phyloP scores from a whole-genome alignment of 192 early-diverging fungal species.

The Coemansia sp. region DNA sequence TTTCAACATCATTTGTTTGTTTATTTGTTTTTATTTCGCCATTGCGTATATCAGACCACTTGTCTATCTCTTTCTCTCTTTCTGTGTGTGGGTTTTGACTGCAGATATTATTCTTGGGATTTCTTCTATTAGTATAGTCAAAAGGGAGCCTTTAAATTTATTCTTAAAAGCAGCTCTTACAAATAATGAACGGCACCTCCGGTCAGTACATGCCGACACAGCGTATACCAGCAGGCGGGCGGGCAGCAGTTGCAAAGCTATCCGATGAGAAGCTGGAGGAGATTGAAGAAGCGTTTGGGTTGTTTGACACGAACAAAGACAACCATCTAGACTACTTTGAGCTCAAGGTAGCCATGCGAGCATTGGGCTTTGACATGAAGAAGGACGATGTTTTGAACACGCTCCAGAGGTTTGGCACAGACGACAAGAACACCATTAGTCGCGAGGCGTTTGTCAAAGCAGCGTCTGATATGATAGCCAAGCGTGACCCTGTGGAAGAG shows the following conservation, averaged over 20 bases:
- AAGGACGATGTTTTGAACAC: conserved; percentile 78
- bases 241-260: conserved; percentile 43
- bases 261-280: conserved; percentile 72
- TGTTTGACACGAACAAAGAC: conserved; percentile 71
- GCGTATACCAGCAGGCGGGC: conserved; percentile 6
- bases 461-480: conserved; percentile 68
- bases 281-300: conserved; percentile 61
- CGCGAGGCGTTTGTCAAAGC: conserved; percentile 70
- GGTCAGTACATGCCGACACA: conserved; percentile 12
- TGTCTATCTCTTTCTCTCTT: too few species aligned
- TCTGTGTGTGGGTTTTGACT: too few species aligned
- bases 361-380: conserved; percentile 82
- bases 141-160: too few species aligned
- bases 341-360: conserved; percentile 82
- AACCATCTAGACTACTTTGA: conserved; percentile 76
- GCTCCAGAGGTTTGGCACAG: conserved; percentile 61
- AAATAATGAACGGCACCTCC: conserved; percentile 26
- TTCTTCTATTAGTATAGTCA: too few species aligned
- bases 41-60: too few species aligned
- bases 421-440: conserved; percentile 58
- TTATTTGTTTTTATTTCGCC: too few species aligned
- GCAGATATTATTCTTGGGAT: too few species aligned
- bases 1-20: background rate
- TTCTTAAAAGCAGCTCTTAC: too few species aligned
- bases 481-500: conserved; percentile 79